Base-by-base conservation (phyloP, 2,329 filamentous ascomycete species). In the Aspergillus pseudoviridinutans region DNA sequence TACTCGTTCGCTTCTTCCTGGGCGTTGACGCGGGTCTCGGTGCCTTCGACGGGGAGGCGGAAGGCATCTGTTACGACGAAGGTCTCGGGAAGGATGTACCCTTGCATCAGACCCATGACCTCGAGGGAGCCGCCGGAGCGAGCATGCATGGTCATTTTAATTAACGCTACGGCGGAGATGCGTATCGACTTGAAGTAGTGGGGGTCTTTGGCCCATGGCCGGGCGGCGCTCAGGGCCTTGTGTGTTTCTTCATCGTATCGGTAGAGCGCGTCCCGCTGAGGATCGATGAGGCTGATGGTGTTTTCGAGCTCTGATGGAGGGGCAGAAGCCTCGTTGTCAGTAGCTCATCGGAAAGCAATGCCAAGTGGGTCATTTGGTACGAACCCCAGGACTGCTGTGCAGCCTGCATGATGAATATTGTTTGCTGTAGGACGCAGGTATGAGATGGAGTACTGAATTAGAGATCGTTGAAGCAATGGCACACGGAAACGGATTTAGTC, bases 131-230 rank as follows among this genome's bases (percentile, higher is more conserved):
- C 93, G 63, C 94, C 94, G 0, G 91, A 92, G n/a, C 94, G 90
- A 9, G 94, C 94, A 74, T 99, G 94, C 90, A 97, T 97, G 63
- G 95, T 91, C 94, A 99, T 99, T 79, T 99, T 99, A 66, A 97
- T 85, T 58, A 99, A 84, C 4, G 94, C 94, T 12, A 96, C 88
- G 58, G 94, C 92, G 53, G 91, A 95, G 76, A 99, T 93, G 68
- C 92, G 91, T 50, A 97, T 91, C 54, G 89, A 84, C 73, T 93
- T 95, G 84, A 97, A 99, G 80, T 97, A 87, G 74, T 91, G 83
- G 0, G 89, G 87, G 70, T 97, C 87, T 50, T 79, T 80, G 51
- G 79, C 79, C 94, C 94, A 97, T 60, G 92, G 92, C 54, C 84
- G 84, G 24, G 82, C 79, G 10, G 82, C 77, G 61, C 82, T 82